phyloP scores from a whole-genome alignment of 2,329 filamentous ascomycete genomes.

The Colletotrichum echinochloae region DNA sequence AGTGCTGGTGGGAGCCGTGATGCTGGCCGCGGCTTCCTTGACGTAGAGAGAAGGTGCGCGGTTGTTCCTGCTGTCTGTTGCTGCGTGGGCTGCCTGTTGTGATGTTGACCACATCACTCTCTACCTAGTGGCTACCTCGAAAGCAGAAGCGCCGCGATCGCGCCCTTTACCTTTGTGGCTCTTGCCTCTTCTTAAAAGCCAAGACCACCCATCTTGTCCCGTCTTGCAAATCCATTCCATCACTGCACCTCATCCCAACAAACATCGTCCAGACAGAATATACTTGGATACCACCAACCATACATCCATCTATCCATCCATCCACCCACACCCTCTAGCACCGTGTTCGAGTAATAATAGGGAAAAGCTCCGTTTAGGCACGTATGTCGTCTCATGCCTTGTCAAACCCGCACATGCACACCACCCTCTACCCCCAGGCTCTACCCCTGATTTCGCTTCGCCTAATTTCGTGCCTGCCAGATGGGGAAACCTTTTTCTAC shows the following conservation, averaged over 20 bases:
- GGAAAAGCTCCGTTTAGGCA: slow-evolving; percentile 28
- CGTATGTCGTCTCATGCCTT: slow-evolving; percentile 36
- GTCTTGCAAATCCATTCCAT: slow-evolving; percentile 18
- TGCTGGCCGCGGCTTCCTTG: slow-evolving; percentile 9
- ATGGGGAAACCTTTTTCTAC: slow-evolving; percentile 39
- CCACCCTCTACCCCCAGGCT: slow-evolving; percentile 29
- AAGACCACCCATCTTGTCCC: slow-evolving; percentile 5
- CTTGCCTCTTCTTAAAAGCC: slow-evolving; percentile 19
- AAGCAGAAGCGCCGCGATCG: slow-evolving; percentile 15
- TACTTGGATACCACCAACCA: neutral
- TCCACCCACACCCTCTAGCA: slow-evolving; percentile 2
- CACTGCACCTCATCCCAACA: slow-evolving; percentile 18
- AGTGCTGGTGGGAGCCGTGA: slow-evolving; percentile 30
- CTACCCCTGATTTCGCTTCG: slow-evolving; percentile 37
- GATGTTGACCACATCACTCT: slow-evolving; percentile 14
- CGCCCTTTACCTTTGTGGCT: neutral
- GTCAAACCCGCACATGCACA: slow-evolving; percentile 30
- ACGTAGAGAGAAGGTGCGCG: slow-evolving; percentile 16
- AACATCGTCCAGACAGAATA: neutral
- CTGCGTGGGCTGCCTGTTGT: slow-evolving; percentile 30
- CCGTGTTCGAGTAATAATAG: slow-evolving; percentile 22
- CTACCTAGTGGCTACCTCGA: neutral
- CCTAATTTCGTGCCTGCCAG: slow-evolving; percentile 39
- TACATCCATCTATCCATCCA: neutral
- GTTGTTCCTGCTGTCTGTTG: slow-evolving; percentile 31